Evolutionary conservation across 2,329 filamentous ascomycete species (phyloP).

Genomic region (Neofusicoccum sp.): DNA sequence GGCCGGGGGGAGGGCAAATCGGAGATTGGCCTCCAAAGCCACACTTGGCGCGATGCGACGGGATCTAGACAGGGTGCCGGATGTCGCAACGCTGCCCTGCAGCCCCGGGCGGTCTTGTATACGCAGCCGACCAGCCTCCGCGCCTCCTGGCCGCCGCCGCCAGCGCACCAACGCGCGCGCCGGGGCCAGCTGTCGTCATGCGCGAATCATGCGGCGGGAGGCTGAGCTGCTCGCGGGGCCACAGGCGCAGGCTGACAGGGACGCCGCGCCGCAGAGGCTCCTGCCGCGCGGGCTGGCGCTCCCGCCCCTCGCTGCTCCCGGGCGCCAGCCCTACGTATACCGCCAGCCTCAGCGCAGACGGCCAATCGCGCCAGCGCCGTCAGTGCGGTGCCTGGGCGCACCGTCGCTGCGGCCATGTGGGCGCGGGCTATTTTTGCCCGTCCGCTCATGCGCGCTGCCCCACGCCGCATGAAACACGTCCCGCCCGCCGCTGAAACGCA

Average conservation of each 20-base stretch:
- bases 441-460: not conserved
- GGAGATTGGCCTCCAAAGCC: constrained; percentile 15
- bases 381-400: too few relatives aligned
- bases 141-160: constrained; percentile 2
- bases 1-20: constrained; percentile 10
- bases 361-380: too few relatives aligned
- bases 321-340: not conserved
- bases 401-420: too few relatives aligned
- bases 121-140: too few relatives aligned
- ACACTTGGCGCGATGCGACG: constrained; percentile 1
- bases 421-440: too few relatives aligned
- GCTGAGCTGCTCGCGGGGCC: not conserved
- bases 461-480: constrained; percentile 1
- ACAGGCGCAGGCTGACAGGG: not conserved
- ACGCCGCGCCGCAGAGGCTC: not conserved
- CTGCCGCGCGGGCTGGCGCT: not conserved
- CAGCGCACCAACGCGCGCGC: constrained; percentile 4
- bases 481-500: constrained; percentile 3
- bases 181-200: constrained; percentile 9
- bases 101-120: too few relatives aligned
- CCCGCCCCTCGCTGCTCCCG: not conserved
- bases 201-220: constrained; percentile 7
- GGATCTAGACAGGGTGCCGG: not conserved
- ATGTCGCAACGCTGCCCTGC: too few relatives aligned
- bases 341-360: too few relatives aligned